Conservation (phyloP, 768 basidiomycete genomes). For the Mycena polygramma region DNA sequence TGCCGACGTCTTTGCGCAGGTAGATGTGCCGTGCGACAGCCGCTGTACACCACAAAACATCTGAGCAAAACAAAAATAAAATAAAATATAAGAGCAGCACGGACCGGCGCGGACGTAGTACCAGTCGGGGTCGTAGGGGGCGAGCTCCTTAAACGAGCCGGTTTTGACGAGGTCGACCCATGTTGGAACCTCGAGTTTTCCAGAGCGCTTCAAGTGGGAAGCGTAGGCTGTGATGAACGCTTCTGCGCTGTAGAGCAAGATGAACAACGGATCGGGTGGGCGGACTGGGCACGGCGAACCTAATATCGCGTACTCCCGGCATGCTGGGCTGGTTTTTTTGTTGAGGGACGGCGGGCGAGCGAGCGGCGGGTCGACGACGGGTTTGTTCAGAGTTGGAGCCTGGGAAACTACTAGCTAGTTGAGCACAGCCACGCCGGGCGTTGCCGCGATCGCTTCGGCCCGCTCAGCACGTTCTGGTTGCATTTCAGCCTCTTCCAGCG, state of each 20-base stretch:
- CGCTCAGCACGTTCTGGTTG: no score
- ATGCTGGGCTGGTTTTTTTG: slow-evolving; percentile 66
- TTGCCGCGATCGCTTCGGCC: no score
- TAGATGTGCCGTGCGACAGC: slow-evolving; percentile 99
- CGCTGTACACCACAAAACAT: slow-evolving; percentile 61
- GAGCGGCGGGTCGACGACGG: slow-evolving; percentile 53
- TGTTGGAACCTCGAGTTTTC: slow-evolving; percentile 98
- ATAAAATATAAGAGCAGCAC: slow-evolving; percentile 44
- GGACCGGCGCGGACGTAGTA: slow-evolving; percentile 98
- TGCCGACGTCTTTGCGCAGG: slow-evolving; percentile 97
- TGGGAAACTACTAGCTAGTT: no score
- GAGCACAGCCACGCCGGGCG: no score
- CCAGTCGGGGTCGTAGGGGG: slow-evolving; percentile 99
- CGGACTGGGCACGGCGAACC: slow-evolving; percentile 56
- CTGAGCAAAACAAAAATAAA: slow-evolving; percentile 5
- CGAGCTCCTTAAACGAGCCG: slow-evolving; percentile 96
- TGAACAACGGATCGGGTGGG: neutral
- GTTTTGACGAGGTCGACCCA: slow-evolving; percentile 99
- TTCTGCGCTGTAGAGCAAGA: slow-evolving; percentile 74
- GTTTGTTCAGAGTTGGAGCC: no score
- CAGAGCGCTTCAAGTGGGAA: slow-evolving; percentile 96
- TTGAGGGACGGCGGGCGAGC: slow-evolving; percentile 60
- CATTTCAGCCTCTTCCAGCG: no score
- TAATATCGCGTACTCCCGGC: slow-evolving; percentile 88
- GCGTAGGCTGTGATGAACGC: slow-evolving; percentile 95